Base-by-base conservation (phyloP, 2,329 filamentous ascomycete species). In the Hymenoscyphus linearis region DNA sequence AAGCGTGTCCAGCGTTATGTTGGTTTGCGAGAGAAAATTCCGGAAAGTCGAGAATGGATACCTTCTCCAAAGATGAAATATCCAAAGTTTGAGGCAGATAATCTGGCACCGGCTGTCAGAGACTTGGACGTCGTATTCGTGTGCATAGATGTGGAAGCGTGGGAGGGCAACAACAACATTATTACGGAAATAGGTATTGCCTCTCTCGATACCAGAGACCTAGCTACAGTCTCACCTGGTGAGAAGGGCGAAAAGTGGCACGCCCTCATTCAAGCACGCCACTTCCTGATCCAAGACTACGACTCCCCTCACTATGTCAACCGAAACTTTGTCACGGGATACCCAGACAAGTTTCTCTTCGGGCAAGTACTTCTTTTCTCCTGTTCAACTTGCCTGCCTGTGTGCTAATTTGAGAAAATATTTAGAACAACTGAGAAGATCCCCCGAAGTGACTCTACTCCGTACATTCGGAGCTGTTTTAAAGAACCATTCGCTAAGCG, bases 131-230 rank as follows among this genome's bases (percentile, higher is more conserved):
- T 85, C 0, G 80, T 96, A 7, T 88, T 97, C 67, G 79, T 96
- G 62, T 85, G 83, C 64, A 79, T 98, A 52, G 95, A 99, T 68
- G 78, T 95, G 35, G 95, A 99, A 74, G 86, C 88, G 1, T 90
- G 87, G 61, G 95, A 99, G 73, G 75, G 76, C 25, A 78, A 83
- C 52, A 82, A 85, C 13, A 77, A 80, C 36, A 78, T 83, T 13
- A 82, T 98, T 62, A 96, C 93, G 0, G 95, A 99, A 74, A 80
- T 99, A 44, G 95, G 95, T 0, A 79, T 99, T 47, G 87, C 91
- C 1, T 86, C 87, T 2, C 79, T 98, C 0, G 92, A 98, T 72
- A 92, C 89, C 0, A 68, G 74, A 4, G 74, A 82, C 40, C 71
- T 91, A 25, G 68, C 75, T 1, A 76, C 73, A 7, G 64, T 85